These are phyloP conservation scores for Aaosphaeria arxii DNA, from an alignment of 2,329 filamentous ascomycete genomes.

Conservation along the genomic window DNA sequence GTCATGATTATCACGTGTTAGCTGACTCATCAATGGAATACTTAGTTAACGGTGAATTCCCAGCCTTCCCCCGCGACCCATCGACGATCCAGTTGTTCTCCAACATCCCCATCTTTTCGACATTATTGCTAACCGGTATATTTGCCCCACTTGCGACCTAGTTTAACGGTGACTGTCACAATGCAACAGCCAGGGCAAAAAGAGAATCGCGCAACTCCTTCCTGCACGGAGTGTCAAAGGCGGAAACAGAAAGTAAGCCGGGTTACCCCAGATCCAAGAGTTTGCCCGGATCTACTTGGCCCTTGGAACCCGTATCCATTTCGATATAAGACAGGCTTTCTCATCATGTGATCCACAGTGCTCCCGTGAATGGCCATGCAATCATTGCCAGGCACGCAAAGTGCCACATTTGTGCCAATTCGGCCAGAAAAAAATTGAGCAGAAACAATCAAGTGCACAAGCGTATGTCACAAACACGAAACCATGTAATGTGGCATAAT, in stretches of 20 bases:
- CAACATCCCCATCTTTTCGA: too few relatives aligned
- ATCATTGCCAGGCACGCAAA: constrained; percentile 48
- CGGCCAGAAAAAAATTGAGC: constrained; percentile 27
- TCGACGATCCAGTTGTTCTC: too few relatives aligned
- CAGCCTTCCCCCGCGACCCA: too few relatives aligned
- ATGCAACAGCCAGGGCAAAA: constrained; percentile 4
- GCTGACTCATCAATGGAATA: too few relatives aligned
- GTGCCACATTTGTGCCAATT: constrained; percentile 51
- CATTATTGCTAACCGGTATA: too few relatives aligned
- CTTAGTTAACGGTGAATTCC: too few relatives aligned
- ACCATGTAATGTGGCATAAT: neutral
- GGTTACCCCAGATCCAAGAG: too few relatives aligned
- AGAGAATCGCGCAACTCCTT: constrained; percentile 21
- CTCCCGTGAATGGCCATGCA: constrained; percentile 51
- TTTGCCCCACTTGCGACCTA: too few relatives aligned
- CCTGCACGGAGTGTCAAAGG: constrained; percentile 50
- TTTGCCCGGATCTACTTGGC: neutral
- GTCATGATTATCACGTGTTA: too few relatives aligned
- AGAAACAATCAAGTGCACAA: too few relatives aligned
- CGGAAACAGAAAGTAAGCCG: constrained; percentile 50
- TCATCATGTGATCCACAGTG: constrained; percentile 38
- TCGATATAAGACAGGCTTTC: neutral
- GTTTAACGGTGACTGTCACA: too few relatives aligned
- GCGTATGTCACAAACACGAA: too few relatives aligned
- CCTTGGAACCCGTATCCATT: constrained; percentile 3